phyloP scores from a whole-genome alignment of 305 asterid species.

The Coffea humblotiana region DNA sequence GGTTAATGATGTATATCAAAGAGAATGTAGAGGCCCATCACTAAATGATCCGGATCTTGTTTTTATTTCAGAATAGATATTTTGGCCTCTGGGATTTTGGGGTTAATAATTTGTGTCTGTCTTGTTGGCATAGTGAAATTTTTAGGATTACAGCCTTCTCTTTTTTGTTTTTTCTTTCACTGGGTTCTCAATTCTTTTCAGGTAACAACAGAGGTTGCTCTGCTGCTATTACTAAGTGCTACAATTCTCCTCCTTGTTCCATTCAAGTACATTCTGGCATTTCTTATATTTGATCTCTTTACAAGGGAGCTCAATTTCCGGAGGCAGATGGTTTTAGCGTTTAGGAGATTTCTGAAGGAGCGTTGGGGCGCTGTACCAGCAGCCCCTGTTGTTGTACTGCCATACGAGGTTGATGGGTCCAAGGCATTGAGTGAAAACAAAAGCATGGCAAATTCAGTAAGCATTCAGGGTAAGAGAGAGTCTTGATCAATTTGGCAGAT shows the following conservation, averaged over 20 bases:
- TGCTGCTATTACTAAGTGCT: constrained; percentile 60
- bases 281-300: constrained; percentile 66
- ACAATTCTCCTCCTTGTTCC: constrained; percentile 65
- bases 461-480: constrained; percentile 31
- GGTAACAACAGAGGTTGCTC: constrained; percentile 87
- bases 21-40: too few relatives aligned
- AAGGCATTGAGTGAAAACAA: constrained; percentile 31
- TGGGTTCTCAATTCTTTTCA: constrained; percentile 24
- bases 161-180: neutral
- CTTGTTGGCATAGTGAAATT: too few relatives aligned
- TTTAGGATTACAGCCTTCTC: too few relatives aligned
- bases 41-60: too few relatives aligned
- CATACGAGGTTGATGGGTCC: constrained; percentile 52
- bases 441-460: constrained; percentile 35
- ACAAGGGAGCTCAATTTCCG: constrained; percentile 87
- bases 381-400: constrained; percentile 84
- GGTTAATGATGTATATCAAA: too few relatives aligned
- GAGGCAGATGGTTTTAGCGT: constrained; percentile 65
- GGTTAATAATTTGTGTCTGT: too few relatives aligned
- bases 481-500: constrained; percentile 14
- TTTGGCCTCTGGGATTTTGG: too few relatives aligned
- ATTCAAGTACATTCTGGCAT: constrained; percentile 71
- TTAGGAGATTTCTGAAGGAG: constrained; percentile 66
- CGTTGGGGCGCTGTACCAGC: constrained; percentile 93
- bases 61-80: too few relatives aligned